Evolutionary conservation across 371 early-diverging fungal genomes (phyloP), one percentile per base, ranked within the genome.

Genomic region (Apophysomyces variabilis): DNA sequence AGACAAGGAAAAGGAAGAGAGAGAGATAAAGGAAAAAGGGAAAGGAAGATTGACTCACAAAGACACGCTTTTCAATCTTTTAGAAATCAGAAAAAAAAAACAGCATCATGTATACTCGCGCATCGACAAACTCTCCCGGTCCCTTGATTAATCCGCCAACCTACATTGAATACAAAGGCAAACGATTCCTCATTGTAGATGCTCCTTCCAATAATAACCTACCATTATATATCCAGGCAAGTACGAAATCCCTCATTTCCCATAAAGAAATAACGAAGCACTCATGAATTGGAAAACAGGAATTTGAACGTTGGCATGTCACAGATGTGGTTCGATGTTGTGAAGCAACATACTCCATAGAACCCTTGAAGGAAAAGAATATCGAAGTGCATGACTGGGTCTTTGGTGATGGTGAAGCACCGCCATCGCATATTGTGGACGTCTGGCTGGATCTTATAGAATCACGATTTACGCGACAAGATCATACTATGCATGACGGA

Each of bases 241-340:
- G 62, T 26, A 26, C 3, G 1, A 26, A 26, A 26, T 26, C 32
- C 32, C 32, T 26, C 32, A 3, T 26, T 26, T 26, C 3, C 32
- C 32, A 26, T 26, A 2, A 26, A 26, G 0, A 26, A 26, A 26
- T 3, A 26, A 26, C 32, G 32, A 26, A 26, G 26, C 0, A 16
- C 21, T 16, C 54, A 26, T 39, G 45, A 38, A 62, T 32, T 7
- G 35, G 39, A 38, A 9, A 32, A 35, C 61, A 75, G 75, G 75
- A 75, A 71, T 81, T 81, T 56, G 73, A 78, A 60, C 73, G 72
- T 41, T 85, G 90, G 69, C 77, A 87, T 65, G 95, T 94, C 38
- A 91, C 89, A 5, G 95, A 95, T 61, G 92, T 96, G 7, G 95
- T 95, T 9, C 87, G 95, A 21, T 94, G 93, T 37, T 95, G 96